Evolutionary conservation across 345 rosid genomes (phyloP).

Genomic region (Physaria fendleri): DNA sequence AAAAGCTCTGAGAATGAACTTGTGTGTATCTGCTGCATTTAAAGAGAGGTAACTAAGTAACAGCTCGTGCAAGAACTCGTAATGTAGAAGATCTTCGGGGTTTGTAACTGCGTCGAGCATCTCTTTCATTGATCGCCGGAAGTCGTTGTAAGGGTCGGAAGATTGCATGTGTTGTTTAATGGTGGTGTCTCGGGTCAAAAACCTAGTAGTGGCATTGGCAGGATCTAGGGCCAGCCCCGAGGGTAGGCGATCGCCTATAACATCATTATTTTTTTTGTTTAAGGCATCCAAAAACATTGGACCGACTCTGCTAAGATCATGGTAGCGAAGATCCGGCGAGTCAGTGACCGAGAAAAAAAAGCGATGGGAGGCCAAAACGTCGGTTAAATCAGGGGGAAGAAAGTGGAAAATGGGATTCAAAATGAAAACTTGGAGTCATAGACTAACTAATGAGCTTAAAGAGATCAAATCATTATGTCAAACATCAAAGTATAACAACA

Average conservation of each 20-base stretch:
- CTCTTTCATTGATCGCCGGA: slow-evolving; percentile 73
- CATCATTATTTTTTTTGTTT: too few relatives aligned
- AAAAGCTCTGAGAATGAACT: slow-evolving; percentile 68
- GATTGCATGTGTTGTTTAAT: slow-evolving; percentile 54
- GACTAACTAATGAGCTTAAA: too few relatives aligned
- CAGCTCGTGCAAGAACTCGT: slow-evolving; percentile 75
- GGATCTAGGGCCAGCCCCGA: too few relatives aligned
- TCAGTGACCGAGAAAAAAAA: slow-evolving; percentile 91
- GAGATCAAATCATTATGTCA: neutral
- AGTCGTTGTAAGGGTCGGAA: slow-evolving; percentile 73
- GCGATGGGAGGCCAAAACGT: slow-evolving; percentile 66
- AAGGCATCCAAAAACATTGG: too few relatives aligned
- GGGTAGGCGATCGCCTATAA: too few relatives aligned
- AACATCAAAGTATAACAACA: neutral
- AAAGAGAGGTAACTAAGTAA: slow-evolving; percentile 65
- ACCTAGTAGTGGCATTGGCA: slow-evolving; percentile 1
- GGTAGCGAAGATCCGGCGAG: slow-evolving; percentile 26
- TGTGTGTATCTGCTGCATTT: slow-evolving; percentile 60
- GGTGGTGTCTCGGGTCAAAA: slow-evolving; percentile 48
- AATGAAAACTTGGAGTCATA: neutral
- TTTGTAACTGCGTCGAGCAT: slow-evolving; percentile 72
- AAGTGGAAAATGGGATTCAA: slow-evolving; percentile 5
- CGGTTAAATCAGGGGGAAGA: slow-evolving; percentile 57
- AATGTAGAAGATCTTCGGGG: slow-evolving; percentile 36
- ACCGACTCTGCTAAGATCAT: too few relatives aligned